Evolutionary conservation across 2,329 filamentous ascomycete genomes (phyloP).

Genomic region (Xylariaceae sp.): DNA sequence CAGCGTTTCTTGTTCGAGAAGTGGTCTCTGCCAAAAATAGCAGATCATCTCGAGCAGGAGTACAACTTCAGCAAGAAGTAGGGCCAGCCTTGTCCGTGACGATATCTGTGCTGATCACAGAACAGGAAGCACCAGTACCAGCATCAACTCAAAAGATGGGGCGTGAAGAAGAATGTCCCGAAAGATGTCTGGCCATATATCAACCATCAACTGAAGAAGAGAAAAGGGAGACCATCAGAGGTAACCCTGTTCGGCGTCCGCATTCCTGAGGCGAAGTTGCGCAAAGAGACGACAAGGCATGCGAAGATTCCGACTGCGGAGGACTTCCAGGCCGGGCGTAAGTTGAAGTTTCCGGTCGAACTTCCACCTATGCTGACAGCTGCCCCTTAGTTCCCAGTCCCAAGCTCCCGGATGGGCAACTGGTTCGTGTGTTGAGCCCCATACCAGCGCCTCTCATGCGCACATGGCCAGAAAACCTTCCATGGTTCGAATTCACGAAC

Average conservation of each 20-base stretch:
- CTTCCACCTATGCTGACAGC: background rate
- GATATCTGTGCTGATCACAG: background rate
- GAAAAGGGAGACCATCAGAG: conserved; percentile 1
- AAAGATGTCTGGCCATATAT: conserved; percentile 5
- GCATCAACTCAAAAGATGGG: conserved; percentile 8
- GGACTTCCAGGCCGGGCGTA: conserved; percentile 2
- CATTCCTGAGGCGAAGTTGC: conserved; percentile 2
- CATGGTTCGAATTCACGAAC: conserved; percentile 5
- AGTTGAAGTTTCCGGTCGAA: background rate
- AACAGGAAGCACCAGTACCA: conserved; percentile 6
- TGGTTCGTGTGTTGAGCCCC: conserved; percentile 4
- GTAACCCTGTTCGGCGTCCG: conserved; percentile 1
- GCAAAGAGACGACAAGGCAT: conserved; percentile 3
- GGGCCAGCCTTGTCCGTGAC: background rate
- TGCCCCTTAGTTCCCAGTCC: conserved; percentile 4
- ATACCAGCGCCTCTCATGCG: background rate
- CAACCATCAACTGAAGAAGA: conserved; percentile 1
- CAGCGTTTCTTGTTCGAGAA: background rate
- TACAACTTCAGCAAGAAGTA: conserved; percentile 6
- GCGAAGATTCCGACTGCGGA: conserved; percentile 4
- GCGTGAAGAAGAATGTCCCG: conserved; percentile 3
- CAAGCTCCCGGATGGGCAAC: background rate
- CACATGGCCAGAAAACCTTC: conserved; percentile 7
- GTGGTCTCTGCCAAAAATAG: background rate
- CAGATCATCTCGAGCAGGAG: background rate